Evolutionary conservation across 331 rosid genomes (phyloP).

Genomic region (Stylosanthes scabra): DNA sequence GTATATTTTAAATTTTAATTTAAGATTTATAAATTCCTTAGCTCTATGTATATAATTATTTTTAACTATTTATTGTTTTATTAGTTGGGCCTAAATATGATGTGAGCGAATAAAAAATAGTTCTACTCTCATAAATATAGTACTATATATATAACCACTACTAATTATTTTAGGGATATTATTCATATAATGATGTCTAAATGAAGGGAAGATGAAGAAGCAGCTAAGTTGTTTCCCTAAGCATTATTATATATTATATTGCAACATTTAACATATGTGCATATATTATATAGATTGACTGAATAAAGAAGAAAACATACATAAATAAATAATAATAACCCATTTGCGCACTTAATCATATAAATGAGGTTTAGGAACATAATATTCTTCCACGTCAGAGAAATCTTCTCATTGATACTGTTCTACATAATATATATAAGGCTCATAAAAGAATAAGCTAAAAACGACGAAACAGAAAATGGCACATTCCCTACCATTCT

Average conservation of each 20-base stretch:
- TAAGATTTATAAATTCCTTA: no score
- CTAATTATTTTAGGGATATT: no score
- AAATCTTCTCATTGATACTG: constrained; percentile 44
- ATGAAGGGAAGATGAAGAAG: no score
- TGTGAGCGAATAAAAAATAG: no score
- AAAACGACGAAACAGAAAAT: neutral
- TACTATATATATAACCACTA: no score
- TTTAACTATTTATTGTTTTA: no score
- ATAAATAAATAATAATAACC: neutral
- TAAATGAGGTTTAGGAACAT: neutral
- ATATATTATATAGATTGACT: neutral
- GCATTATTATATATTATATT: neutral
- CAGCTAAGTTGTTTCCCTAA: no score
- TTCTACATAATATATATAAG: neutral
- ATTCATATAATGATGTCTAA: no score
- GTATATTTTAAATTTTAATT: no score
- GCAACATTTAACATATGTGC: neutral
- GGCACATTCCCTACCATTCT: neutral
- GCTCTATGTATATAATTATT: no score
- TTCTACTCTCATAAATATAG: no score
- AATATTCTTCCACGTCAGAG: neutral
- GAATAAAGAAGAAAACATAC: neutral
- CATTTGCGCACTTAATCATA: constrained; percentile 39
- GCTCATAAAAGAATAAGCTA: neutral
- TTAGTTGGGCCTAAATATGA: no score